Percentiles rank a stretch among this genome's conserved stretches.
Conservation (phyloP, 768 basidiomycete genomes). For the Austroboletus eburneus region DNA sequence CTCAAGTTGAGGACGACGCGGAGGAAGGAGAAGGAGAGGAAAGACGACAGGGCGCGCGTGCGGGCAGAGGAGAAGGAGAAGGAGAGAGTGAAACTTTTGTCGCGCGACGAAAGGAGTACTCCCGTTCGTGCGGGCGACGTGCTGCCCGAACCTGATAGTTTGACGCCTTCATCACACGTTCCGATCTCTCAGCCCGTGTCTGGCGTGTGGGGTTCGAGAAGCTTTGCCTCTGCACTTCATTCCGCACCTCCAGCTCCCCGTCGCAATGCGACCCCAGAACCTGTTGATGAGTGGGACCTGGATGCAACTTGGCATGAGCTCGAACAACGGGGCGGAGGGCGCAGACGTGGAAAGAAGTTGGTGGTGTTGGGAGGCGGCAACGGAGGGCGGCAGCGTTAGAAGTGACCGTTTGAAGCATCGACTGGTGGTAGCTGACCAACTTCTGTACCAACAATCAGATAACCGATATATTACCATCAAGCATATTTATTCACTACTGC, state of each 20-base stretch:
- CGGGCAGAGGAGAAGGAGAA: conserved; percentile 74
- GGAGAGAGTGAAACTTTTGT: conserved; percentile 44
- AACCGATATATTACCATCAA: conserved; percentile 4
- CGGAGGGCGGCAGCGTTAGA: conserved; percentile 45
- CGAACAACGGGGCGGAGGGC: conserved; percentile 52
- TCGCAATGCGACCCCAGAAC: conserved; percentile 25
- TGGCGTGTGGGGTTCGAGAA: conserved; percentile 76
- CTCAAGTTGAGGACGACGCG: conserved; percentile 70
- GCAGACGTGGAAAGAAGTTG: conserved; percentile 58
- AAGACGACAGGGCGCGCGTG: conserved; percentile 80
- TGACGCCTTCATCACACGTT: conserved; percentile 9
- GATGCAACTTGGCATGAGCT: conserved; percentile 81
- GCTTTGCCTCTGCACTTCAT: conserved; percentile 78
- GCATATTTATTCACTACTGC: background rate
- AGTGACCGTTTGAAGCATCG: background rate
- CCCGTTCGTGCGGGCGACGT: conserved; percentile 6
- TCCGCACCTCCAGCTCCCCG: conserved; percentile 42
- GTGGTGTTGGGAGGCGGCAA: conserved; percentile 70
- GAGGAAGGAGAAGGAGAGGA: conserved; percentile 76
- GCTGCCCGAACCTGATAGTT: conserved; percentile 10
- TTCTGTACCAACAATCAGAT: conserved; percentile 13
- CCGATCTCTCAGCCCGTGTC: conserved; percentile 18
- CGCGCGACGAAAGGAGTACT: conserved; percentile 13
- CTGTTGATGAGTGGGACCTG: conserved; percentile 69
- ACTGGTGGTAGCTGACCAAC: background rate